These are phyloP conservation scores for Bocquillonia castaneifolia DNA, from an alignment of 441 rosid species.

Conservation along the genomic window DNA sequence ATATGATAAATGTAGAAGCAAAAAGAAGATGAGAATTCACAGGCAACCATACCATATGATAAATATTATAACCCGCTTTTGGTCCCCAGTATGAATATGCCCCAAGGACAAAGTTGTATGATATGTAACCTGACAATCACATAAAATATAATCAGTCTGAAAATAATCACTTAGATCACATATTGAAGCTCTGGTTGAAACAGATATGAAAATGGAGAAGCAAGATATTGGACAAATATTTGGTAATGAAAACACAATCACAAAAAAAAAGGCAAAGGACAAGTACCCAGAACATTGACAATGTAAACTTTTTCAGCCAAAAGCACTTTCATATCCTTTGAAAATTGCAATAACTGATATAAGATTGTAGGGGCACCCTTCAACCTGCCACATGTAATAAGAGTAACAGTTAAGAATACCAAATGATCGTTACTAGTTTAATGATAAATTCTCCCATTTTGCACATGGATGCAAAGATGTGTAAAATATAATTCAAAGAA, in stretches of 20 bases:
- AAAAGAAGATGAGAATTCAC: not conserved
- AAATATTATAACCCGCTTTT: slow-evolving; percentile 85
- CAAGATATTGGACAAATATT: not conserved
- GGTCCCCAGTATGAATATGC: slow-evolving; percentile 99
- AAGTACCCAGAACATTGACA: slow-evolving; percentile 72
- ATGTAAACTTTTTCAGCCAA: slow-evolving; percentile 64
- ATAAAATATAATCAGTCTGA: not conserved
- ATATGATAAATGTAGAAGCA: not conserved
- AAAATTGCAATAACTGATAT: slow-evolving; percentile 51
- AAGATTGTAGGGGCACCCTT: slow-evolving; percentile 21
- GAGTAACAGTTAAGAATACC: not conserved
- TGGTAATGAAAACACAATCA: not conserved
- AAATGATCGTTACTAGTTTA: not conserved
- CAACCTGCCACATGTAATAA: slow-evolving; percentile 34
- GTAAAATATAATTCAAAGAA: not conserved
- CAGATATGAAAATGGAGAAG: not conserved
- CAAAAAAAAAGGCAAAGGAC: not conserved
- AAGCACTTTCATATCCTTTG: slow-evolving; percentile 58
- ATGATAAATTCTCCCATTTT: not conserved
- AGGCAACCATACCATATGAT: slow-evolving; percentile 48
- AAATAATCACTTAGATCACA: not conserved
- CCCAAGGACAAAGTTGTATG: slow-evolving; percentile 87
- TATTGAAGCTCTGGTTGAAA: not conserved
- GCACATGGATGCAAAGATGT: not conserved
- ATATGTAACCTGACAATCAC: slow-evolving; percentile 55